Percentiles rank a stretch among this genome's conserved stretches.
Evolutionary conservation across 73 alveolate species (phyloP).

Genomic region (Stentor coeruleus): DNA sequence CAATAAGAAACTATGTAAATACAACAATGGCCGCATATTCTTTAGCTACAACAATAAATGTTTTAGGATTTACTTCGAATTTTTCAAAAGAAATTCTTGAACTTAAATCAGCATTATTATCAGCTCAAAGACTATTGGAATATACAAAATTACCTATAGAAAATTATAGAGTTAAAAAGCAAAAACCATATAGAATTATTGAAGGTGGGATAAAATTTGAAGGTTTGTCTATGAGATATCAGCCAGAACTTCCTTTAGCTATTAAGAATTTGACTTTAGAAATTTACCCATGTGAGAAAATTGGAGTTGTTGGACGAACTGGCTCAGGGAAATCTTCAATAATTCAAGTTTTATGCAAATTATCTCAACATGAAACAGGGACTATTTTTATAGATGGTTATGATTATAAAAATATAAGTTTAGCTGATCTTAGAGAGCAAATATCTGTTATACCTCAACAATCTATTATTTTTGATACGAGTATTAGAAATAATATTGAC

Average conservation of each 20-base stretch:
- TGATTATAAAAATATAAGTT: slow-evolving; percentile 60
- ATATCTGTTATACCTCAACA: slow-evolving; percentile 91
- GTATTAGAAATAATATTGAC: slow-evolving; percentile 85
- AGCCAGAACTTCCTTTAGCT: not conserved
- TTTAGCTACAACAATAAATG: not conserved
- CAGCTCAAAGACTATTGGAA: too few relatives aligned
- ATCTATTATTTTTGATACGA: slow-evolving; percentile 83
- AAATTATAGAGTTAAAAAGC: too few relatives aligned
- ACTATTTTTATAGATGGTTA: slow-evolving; percentile 74
- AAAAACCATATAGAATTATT: slow-evolving; percentile 34
- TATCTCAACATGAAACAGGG: slow-evolving; percentile 54
- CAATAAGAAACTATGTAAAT: not conserved
- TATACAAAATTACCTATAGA: too few relatives aligned
- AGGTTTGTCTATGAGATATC: slow-evolving; percentile 24
- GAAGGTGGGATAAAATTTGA: slow-evolving; percentile 36
- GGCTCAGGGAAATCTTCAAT: slow-evolving; percentile 78
- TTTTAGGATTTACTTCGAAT: not conserved
- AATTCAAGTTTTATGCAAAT: slow-evolving; percentile 67
- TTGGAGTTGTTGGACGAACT: slow-evolving; percentile 77
- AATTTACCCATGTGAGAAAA: not conserved
- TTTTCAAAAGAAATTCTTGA: not conserved
- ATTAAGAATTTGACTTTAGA: not conserved
- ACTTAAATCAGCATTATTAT: too few relatives aligned
- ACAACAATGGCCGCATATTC: not conserved
- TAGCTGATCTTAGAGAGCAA: slow-evolving; percentile 67